Percentiles rank a stretch among this genome's conserved stretches.
These are phyloP conservation scores for Suillus placidus DNA, from an alignment of 768 basidiomycete genomes.

Conservation along the genomic window DNA sequence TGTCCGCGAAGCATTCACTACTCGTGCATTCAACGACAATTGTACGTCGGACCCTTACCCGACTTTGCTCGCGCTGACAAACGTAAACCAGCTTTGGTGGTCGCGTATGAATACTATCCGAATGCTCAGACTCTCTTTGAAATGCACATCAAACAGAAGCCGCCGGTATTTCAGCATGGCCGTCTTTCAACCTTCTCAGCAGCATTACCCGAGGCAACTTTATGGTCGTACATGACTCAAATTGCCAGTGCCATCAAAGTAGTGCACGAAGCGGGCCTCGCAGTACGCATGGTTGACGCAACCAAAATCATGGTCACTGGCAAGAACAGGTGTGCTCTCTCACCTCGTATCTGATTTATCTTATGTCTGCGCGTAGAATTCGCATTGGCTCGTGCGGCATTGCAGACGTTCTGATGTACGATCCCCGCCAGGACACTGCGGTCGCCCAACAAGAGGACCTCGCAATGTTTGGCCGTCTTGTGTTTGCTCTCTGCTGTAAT, in stretches of 20 bases:
- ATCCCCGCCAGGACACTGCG: constrained; percentile 60
- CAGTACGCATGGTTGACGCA: constrained; percentile 80
- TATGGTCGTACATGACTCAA: constrained; percentile 95
- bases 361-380: constrained; percentile 47
- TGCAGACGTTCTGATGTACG: constrained; percentile 82
- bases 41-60: constrained; percentile 54
- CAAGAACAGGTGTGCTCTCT: constrained; percentile 69
- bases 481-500: constrained; percentile 78
- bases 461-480: constrained; percentile 78
- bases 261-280: constrained; percentile 80
- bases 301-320: constrained; percentile 89
- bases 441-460: constrained; percentile 87
- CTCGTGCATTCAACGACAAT: constrained; percentile 86
- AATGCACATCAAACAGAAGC: constrained; percentile 66
- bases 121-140: constrained; percentile 82
- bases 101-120: constrained; percentile 89
- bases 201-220: constrained; percentile 69
- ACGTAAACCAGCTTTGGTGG: constrained; percentile 70
- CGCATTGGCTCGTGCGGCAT: constrained; percentile 88
- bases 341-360: constrained; percentile 1
- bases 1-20: constrained; percentile 93
- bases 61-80: neutral
- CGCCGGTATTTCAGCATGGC: constrained; percentile 39
- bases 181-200: constrained; percentile 37
- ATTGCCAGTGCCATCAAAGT: constrained; percentile 85